A percentile compares a stretch with the other conserved stretches of the same genome.
Evolutionary conservation across 2,329 filamentous ascomycete genomes (phyloP).

Genomic region (Diplodia corticola): DNA sequence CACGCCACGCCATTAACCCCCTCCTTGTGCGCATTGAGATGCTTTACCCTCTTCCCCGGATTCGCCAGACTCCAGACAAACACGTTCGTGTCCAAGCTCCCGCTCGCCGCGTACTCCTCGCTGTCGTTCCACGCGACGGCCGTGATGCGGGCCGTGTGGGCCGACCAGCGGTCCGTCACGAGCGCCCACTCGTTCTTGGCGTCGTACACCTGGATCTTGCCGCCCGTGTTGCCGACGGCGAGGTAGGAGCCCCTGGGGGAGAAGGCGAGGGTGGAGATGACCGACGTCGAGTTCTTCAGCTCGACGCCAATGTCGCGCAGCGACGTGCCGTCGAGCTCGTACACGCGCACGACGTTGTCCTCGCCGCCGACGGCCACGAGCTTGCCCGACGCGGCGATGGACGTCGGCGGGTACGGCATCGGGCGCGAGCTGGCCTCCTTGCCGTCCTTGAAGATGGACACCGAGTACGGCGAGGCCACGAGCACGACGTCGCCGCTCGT

Average conservation of each 20-base stretch:
- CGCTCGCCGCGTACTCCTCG: conserved; percentile 74
- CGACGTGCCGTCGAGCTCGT: conserved; percentile 58
- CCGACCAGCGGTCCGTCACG: conserved; percentile 76
- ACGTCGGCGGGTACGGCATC: conserved; percentile 65
- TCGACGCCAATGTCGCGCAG: conserved; percentile 55
- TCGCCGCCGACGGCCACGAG: conserved; percentile 77
- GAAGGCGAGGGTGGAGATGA: conserved; percentile 80
- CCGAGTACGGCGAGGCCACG: conserved; percentile 55
- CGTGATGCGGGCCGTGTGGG: conserved; percentile 68
- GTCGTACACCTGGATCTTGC: conserved; percentile 83
- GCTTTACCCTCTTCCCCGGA: conserved; percentile 82
- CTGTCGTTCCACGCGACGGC: conserved; percentile 73
- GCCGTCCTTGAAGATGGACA: conserved; percentile 47
- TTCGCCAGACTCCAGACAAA: conserved; percentile 86
- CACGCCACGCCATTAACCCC: conserved; percentile 87
- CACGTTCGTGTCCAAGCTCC: conserved; percentile 85
- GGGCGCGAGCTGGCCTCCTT: conserved; percentile 60
- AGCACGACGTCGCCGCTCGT: conserved; percentile 54
- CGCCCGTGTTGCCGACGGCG: conserved; percentile 78
- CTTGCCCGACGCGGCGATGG: conserved; percentile 63
- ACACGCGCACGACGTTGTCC: conserved; percentile 74
- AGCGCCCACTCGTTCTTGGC: conserved; percentile 61
- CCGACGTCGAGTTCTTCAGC: conserved; percentile 67
- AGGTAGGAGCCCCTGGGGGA: conserved; percentile 74
- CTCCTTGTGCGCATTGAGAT: conserved; percentile 89